phyloP scores from a whole-genome alignment of 352 stramenopile species.

The Albugo candida region DNA sequence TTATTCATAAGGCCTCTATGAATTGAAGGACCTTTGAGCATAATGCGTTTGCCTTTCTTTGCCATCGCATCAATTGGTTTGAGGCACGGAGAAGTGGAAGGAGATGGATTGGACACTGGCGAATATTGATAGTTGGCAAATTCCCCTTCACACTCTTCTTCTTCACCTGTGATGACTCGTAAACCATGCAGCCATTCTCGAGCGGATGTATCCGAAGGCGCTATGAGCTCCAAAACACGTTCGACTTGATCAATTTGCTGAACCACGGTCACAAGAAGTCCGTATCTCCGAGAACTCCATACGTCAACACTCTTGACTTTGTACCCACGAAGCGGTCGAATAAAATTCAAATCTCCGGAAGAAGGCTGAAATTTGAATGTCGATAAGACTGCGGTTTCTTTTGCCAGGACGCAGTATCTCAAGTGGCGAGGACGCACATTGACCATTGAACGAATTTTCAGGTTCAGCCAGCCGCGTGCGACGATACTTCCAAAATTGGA shows the following conservation, averaged over 20 bases:
- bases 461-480: constrained; percentile 62
- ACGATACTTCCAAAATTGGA: constrained; percentile 39
- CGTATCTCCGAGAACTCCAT: constrained; percentile 49
- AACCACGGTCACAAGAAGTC: constrained; percentile 53
- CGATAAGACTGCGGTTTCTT: constrained; percentile 35
- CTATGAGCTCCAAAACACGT: constrained; percentile 65
- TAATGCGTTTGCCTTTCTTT: constrained; percentile 43
- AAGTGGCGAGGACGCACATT: constrained; percentile 67
- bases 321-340: constrained; percentile 41
- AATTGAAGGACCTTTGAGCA: constrained; percentile 35
- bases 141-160: constrained; percentile 9
- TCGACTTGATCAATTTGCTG: constrained; percentile 44
- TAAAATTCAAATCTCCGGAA: constrained; percentile 25
- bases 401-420: constrained; percentile 65
- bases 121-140: neutral
- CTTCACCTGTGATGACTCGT: constrained; percentile 22
- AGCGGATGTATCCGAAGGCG: constrained; percentile 28
- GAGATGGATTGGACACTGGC: neutral
- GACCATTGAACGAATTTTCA: constrained; percentile 75
- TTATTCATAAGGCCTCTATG: constrained; percentile 58
- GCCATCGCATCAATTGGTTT: too few species aligned
- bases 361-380: constrained; percentile 81
- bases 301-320: constrained; percentile 49
- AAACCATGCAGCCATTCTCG: constrained; percentile 34
- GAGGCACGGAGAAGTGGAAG: neutral